These are phyloP conservation scores for Prinsepia uniflora DNA, from an alignment of 306 rosid genomes.

Conservation along the genomic window DNA sequence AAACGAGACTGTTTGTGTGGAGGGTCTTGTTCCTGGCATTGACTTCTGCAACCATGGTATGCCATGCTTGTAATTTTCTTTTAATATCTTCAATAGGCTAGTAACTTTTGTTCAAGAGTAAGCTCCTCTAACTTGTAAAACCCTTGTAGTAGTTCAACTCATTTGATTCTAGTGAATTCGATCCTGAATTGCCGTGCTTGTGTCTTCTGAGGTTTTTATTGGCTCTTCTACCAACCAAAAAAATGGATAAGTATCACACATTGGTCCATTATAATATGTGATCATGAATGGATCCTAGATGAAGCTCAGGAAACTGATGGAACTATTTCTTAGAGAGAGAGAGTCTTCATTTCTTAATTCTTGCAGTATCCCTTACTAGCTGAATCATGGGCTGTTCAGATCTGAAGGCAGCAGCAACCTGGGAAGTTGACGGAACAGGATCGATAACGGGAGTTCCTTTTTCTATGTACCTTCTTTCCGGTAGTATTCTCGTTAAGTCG, in stretches of 20 bases:
- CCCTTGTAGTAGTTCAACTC: neutral
- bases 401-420: conserved; percentile 74
- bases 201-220: too few species aligned
- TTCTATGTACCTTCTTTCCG: conserved; percentile 91
- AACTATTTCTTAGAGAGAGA: neutral
- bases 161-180: neutral
- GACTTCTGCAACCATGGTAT: conserved; percentile 98
- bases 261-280: too few species aligned
- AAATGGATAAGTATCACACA: too few species aligned
- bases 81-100: neutral
- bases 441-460: conserved; percentile 55
- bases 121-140: neutral
- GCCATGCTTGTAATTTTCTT: neutral
- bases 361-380: conserved; percentile 5
- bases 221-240: too few species aligned
- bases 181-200: neutral
- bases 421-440: conserved; percentile 95
- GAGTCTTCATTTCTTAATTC: neutral
- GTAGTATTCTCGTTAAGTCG: conserved; percentile 33
- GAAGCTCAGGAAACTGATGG: neutral
- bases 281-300: too few species aligned
- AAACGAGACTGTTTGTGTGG: conserved; percentile 77
- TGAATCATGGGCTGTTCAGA: conserved; percentile 45
- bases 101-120: neutral
- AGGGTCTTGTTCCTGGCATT: conserved; percentile 97